Conservation (phyloP, 495 filamentous ascomycete genomes). For the Jackrogersella multiformis region DNA sequence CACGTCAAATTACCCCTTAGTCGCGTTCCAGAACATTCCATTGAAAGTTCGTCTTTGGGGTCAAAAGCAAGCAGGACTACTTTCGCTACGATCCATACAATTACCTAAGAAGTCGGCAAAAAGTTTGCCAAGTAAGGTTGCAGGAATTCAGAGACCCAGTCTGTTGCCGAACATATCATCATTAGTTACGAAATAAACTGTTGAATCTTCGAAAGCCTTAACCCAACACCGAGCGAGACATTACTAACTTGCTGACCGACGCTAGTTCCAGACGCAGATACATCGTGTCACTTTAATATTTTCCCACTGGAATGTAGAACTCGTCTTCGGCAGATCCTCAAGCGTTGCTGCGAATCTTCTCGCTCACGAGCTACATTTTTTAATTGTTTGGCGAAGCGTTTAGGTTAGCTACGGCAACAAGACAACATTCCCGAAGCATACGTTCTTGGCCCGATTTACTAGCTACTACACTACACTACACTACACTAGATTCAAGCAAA, state of each 20-base stretch:
- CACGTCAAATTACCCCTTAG: slow-evolving; percentile 3
- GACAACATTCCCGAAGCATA: background rate
- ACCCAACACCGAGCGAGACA: background rate
- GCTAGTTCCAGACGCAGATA: background rate
- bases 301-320: slow-evolving; percentile 11
- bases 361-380: background rate
- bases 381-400: background rate
- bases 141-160: background rate
- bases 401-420: background rate
- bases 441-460: no score
- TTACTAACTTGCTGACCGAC: background rate
- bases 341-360: background rate
- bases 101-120: background rate
- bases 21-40: no score
- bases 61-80: no score
- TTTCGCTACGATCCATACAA: no score
- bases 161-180: background rate
- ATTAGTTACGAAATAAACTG: no score
- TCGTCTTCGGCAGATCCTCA: background rate
- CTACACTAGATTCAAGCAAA: no score
- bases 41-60: no score
- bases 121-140: background rate
- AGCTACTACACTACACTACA: no score
- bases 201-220: background rate
- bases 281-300: background rate